These are phyloP conservation scores for Eutrema japonicum DNA, from an alignment of 345 rosid species.

Conservation along the genomic window DNA sequence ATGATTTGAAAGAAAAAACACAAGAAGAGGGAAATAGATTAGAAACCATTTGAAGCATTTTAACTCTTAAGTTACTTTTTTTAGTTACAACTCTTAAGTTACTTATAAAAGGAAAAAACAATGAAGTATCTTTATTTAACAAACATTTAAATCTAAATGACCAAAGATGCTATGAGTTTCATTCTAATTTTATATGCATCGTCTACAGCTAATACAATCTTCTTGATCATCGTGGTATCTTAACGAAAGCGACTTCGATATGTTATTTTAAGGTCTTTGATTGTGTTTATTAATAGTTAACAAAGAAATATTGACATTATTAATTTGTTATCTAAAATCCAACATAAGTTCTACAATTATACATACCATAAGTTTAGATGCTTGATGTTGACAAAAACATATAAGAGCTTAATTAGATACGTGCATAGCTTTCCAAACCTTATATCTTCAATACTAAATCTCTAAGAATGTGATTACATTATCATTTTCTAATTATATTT, in stretches of 20 bases:
- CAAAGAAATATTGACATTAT: slow-evolving; percentile 21
- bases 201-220: slow-evolving; percentile 39
- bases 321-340: slow-evolving; percentile 30
- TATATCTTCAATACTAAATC: background rate
- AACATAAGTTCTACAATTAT: slow-evolving; percentile 34
- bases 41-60: background rate
- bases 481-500: background rate
- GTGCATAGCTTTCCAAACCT: background rate
- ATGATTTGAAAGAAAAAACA: slow-evolving; percentile 1
- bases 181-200: slow-evolving; percentile 11
- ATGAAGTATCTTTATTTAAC: background rate
- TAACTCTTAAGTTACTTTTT: background rate
- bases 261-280: slow-evolving; percentile 26
- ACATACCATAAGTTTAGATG: slow-evolving; percentile 26
- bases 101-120: background rate
- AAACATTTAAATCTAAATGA: slow-evolving; percentile 25
- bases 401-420: slow-evolving; percentile 9
- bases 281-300: slow-evolving; percentile 4
- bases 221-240: slow-evolving; percentile 35
- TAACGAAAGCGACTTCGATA: slow-evolving; percentile 27
- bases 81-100: background rate
- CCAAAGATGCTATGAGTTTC: slow-evolving; percentile 29
- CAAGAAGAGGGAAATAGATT: background rate
- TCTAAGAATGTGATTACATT: background rate
- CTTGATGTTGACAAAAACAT: slow-evolving; percentile 16